Conservation (phyloP, 805 yeast genomes). For the Lipomyces chichibuensis region DNA sequence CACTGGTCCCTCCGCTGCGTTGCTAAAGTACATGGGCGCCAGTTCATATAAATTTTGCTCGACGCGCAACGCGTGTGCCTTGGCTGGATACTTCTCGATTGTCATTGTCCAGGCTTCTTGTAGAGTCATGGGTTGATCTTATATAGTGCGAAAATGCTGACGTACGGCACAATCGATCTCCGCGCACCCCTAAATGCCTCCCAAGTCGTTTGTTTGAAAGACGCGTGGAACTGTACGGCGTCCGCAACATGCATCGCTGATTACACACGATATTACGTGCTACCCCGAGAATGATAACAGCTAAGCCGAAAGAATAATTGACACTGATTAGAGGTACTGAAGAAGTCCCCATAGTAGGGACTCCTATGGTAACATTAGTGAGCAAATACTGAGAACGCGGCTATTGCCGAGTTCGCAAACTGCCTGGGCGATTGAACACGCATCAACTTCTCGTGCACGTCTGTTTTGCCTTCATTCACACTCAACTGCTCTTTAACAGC, state of each 20-base stretch:
- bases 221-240: too few species aligned
- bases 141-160: too few species aligned
- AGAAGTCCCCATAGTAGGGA: background rate
- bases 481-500: background rate
- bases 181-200: too few species aligned
- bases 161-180: too few species aligned
- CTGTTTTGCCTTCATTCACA: background rate
- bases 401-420: background rate
- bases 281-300: background rate
- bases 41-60: constrained; percentile 8
- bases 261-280: background rate
- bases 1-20: constrained; percentile 37
- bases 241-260: background rate
- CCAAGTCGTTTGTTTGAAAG: too few species aligned
- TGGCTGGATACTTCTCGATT: constrained; percentile 70
- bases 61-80: constrained; percentile 56
- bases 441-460: background rate
- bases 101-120: constrained; percentile 4
- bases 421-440: background rate
- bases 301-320: background rate
- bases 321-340: background rate
- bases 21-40: constrained; percentile 21
- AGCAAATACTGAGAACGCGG: too few species aligned
- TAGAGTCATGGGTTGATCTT: background rate
- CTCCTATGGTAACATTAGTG: background rate